These are phyloP conservation scores for Zygosaccharomyces sapae DNA, from an alignment of 1,139 yeast species.

Conservation along the genomic window DNA sequence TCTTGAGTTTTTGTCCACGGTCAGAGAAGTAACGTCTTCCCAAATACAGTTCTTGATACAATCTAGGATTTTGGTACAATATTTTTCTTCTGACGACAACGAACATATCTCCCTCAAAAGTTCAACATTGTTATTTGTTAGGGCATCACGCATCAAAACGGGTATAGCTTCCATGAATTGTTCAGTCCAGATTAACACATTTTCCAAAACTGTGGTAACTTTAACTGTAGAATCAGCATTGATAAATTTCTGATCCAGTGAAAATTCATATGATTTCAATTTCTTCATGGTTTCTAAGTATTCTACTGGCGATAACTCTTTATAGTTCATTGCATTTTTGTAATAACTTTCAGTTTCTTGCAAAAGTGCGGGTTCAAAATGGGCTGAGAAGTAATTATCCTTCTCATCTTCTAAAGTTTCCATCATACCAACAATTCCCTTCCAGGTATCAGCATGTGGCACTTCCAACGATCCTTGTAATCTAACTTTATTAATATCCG, in stretches of 20 bases:
- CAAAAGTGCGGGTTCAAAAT: conserved; percentile 65
- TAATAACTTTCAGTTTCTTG: conserved; percentile 56
- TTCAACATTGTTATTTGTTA: conserved; percentile 12
- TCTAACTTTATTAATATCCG: conserved; percentile 22
- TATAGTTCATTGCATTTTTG: conserved; percentile 40
- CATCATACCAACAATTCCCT: conserved; percentile 57
- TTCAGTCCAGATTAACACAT: conserved; percentile 25
- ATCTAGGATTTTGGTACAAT: conserved; percentile 23
- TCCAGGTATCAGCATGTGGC: conserved; percentile 30
- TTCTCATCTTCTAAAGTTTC: conserved; percentile 48
- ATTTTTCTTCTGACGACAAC: conserved; percentile 21
- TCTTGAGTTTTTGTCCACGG: conserved; percentile 21
- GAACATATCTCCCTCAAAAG: conserved; percentile 19
- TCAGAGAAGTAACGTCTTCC: conserved; percentile 37
- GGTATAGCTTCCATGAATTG: conserved; percentile 16
- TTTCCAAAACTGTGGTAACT: conserved; percentile 21
- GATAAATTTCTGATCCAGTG: conserved; percentile 30
- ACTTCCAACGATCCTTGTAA: conserved; percentile 25
- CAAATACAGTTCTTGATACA: conserved; percentile 50
- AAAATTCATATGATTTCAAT: conserved; percentile 55
- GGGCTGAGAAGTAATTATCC: conserved; percentile 52
- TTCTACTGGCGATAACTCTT: conserved; percentile 44
- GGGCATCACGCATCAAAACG: conserved; percentile 13
- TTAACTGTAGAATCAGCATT: conserved; percentile 27
- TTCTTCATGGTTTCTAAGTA: conserved; percentile 53